phyloP scores from a whole-genome alignment of 352 stramenopile species.

The Globisporangium cylindrosporum region DNA sequence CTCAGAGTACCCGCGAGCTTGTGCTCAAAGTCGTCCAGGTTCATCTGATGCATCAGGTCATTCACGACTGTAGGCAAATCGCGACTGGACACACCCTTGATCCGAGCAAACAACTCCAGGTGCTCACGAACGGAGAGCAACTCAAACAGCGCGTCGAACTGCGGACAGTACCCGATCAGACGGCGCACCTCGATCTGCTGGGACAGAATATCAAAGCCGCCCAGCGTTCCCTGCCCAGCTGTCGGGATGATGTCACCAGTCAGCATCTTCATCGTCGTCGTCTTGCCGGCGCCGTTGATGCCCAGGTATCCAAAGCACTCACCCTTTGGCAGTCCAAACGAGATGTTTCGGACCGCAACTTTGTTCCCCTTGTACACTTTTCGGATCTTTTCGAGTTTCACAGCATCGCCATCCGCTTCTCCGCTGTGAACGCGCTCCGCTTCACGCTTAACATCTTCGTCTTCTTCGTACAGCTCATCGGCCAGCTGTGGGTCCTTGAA shows the following conservation, averaged over 20 bases:
- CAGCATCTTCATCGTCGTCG: slow-evolving; percentile 96
- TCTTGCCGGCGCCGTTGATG: slow-evolving; percentile 95
- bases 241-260: slow-evolving; percentile 82
- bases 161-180: slow-evolving; percentile 91
- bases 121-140: slow-evolving; percentile 85
- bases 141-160: slow-evolving; percentile 87
- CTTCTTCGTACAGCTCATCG: slow-evolving; percentile 33
- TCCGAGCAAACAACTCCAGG: slow-evolving; percentile 83
- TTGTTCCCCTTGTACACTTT: slow-evolving; percentile 60
- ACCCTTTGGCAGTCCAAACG: slow-evolving; percentile 72
- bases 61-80: slow-evolving; percentile 51
- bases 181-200: slow-evolving; percentile 70
- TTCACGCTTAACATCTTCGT: slow-evolving; percentile 47
- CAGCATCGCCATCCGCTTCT: slow-evolving; percentile 29
- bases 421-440: slow-evolving; percentile 26
- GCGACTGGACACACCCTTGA: slow-evolving; percentile 74
- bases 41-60: slow-evolving; percentile 73
- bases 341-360: slow-evolving; percentile 72
- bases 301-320: slow-evolving; percentile 95
- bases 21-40: slow-evolving; percentile 61
- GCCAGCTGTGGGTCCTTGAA: slow-evolving; percentile 48
- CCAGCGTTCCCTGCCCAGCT: slow-evolving; percentile 45
- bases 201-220: slow-evolving; percentile 66
- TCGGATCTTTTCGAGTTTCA: slow-evolving; percentile 30
- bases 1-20: slow-evolving; percentile 73